Base-by-base conservation (phyloP, 305 asterid species). In the Striga hermonthica region DNA sequence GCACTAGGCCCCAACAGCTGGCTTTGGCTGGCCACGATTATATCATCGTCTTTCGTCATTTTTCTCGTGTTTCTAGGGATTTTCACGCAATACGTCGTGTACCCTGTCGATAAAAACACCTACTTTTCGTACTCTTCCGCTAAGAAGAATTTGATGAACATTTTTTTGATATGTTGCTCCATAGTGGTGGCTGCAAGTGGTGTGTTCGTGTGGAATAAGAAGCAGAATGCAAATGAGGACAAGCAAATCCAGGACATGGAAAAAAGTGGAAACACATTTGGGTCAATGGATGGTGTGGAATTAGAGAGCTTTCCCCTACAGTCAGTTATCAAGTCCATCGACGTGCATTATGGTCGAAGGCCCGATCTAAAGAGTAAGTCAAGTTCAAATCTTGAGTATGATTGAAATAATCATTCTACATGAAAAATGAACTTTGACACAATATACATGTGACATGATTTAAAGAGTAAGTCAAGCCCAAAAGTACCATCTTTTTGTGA, bases 1-100 rank as follows among this genome's bases (percentile, higher is more conserved):
- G 56, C 71, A 16, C 52, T 84, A 45, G 87, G 87, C 61, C 78
- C 60, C 53, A 76, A 80, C 60, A 72, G 53, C 8, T 80, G 79
- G 82, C 77, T 84, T 0, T 80, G 84, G 84, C 82, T 82, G 0
- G 79, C 73, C 1, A 74, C 79, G n/a, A 73, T 84, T 41, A 80
- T 84, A 57, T 64, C 72, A 0, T 72, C 84, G 0, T 78, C 87
- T 6, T 82, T 84, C 61, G 40, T 69, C 14, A 48, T 76, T n/a
- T 84, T 79, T 66, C 82, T 84, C n/a, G 55, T 81, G 6, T 58
- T 60, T 38, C 65, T 84, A 11, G 85, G 83, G 1, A 13, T 81
- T 38, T 55, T 74, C 72, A 81, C 81, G 0, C 71, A 72, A 31
- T 82, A 69, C 75, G 78, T 75, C 41, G 72, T 81, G 37, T 81